Evolutionary conservation across 805 yeast genomes (phyloP).

Genomic region (Ogataea saltuana): DNA sequence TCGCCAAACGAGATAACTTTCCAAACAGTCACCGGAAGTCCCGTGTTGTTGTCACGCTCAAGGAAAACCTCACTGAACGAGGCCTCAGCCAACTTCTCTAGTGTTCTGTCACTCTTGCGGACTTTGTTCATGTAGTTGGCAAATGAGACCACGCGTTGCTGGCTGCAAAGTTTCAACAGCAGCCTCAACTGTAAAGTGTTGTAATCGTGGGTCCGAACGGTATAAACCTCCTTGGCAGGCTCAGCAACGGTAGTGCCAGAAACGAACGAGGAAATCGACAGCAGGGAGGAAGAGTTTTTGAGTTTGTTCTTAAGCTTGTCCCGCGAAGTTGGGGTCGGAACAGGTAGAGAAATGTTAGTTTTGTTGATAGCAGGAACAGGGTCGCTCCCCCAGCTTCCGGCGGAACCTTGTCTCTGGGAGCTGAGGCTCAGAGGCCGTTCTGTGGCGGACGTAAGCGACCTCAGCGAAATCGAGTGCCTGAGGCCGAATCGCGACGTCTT

Average conservation of each 20-base stretch:
- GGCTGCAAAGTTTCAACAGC: conserved; percentile 39
- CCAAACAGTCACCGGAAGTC: conserved; percentile 38
- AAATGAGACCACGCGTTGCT: conserved; percentile 35
- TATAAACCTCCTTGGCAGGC: conserved; percentile 24
- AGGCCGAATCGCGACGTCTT: conserved; percentile 27
- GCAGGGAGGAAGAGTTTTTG: conserved; percentile 49
- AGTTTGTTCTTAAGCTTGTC: conserved; percentile 56
- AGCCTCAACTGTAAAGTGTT: conserved; percentile 35
- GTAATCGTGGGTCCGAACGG: conserved; percentile 38
- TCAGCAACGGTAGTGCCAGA: conserved; percentile 18
- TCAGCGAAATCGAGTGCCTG: conserved; percentile 34
- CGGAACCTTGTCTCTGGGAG: not conserved
- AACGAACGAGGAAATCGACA: conserved; percentile 40
- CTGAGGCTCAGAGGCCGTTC: conserved; percentile 17
- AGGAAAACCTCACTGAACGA: conserved; percentile 47
- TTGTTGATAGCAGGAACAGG: no score
- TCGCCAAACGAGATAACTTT: conserved; percentile 57
- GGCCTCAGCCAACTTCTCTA: conserved; percentile 48
- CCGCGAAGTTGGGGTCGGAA: conserved; percentile 55
- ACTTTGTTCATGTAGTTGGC: conserved; percentile 31
- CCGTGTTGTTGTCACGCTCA: conserved; percentile 27
- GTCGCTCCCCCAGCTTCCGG: no score
- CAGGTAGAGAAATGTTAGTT: conserved; percentile 56
- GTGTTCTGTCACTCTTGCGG: conserved; percentile 19
- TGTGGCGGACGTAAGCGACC: conserved; percentile 26